These are phyloP conservation scores for Maudiozyma saulgeensis DNA, from an alignment of 805 yeast genomes.

Conservation along the genomic window DNA sequence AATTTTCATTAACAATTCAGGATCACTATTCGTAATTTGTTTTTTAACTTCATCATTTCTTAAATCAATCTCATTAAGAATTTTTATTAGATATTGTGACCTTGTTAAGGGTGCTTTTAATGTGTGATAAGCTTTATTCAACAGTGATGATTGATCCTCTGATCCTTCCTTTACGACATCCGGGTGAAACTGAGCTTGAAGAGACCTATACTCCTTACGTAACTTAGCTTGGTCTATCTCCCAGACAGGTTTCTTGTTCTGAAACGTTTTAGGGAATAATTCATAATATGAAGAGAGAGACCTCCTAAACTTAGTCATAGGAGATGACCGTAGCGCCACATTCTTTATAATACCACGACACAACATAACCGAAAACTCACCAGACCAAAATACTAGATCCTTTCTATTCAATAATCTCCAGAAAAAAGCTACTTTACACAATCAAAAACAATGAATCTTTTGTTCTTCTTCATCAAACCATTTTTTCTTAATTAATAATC, in stretches of 20 bases:
- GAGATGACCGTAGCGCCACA: too few relatives aligned
- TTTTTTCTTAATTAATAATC: not conserved
- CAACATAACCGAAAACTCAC: too few relatives aligned
- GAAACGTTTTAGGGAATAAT: slow-evolving; percentile 69
- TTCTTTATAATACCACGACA: too few relatives aligned
- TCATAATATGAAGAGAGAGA: slow-evolving; percentile 38
- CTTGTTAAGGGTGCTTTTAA: slow-evolving; percentile 62
- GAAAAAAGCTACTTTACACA: too few relatives aligned
- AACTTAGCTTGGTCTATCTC: slow-evolving; percentile 43
- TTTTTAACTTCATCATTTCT: slow-evolving; percentile 47
- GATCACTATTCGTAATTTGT: slow-evolving; percentile 37
- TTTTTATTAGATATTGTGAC: slow-evolving; percentile 47
- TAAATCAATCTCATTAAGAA: slow-evolving; percentile 42
- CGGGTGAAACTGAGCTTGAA: slow-evolving; percentile 77
- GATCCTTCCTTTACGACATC: slow-evolving; percentile 38
- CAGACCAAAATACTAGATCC: too few relatives aligned
- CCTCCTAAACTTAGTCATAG: slow-evolving; percentile 3
- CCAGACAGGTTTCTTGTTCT: slow-evolving; percentile 62
- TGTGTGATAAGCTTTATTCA: slow-evolving; percentile 73
- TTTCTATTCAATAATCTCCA: too few relatives aligned
- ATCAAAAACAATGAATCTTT: too few relatives aligned
- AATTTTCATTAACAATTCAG: slow-evolving; percentile 59
- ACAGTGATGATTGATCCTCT: slow-evolving; percentile 35
- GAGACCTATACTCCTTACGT: slow-evolving; percentile 61
- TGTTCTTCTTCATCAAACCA: not conserved